Evolutionary conservation across 306 rosid genomes (phyloP), one percentile per base, ranked within the genome.

Genomic region (Potentilla sterilis): DNA sequence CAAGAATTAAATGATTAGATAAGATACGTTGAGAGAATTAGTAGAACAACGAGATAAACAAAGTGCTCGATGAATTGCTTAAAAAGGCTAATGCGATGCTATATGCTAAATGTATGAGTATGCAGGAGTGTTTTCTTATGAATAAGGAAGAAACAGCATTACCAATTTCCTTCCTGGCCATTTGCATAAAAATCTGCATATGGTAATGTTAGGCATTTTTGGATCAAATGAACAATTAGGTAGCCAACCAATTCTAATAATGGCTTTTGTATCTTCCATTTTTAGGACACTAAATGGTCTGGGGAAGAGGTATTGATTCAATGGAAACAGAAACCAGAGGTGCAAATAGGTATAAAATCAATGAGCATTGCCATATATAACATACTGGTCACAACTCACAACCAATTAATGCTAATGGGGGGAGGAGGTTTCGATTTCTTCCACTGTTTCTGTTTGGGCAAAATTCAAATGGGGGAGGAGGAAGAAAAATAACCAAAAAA

Each of bases 401-500:
- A 24, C 65, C 67, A 61, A 61, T 61, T 34, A 62, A 62, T 62
- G 67, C 67, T 62, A 34, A 62, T 15, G 9, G 9, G 24, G 44
- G 28, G 28, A 1, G 24, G 22, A 32, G 24, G 46, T 28, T 62
- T 34, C 38, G n/a, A 7, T 59, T 59, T 11, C 65, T 59, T 58
- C 65, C 65, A 24, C 16, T 24, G 65, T 58, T 58, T 58, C 38
- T 58, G 32, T 24, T 58, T 58, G 7, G 37, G 63, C 2, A 58
- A 58, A 62, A 62, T 62, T 62, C 42, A 62, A 62, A 62, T 62
- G 41, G 40, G 40, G 15, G 67, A 28, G 19, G 42, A 34, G n/a
- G 44, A 64, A 37, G 44, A 37, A 9, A 64, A 37, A 8, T 38
- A 64, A 83, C 73, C 83, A 79, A 28, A 51, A 42, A 9, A 47